Conservation (phyloP, 2,329 filamentous ascomycete species). For the Ophiostoma sp. region DNA sequence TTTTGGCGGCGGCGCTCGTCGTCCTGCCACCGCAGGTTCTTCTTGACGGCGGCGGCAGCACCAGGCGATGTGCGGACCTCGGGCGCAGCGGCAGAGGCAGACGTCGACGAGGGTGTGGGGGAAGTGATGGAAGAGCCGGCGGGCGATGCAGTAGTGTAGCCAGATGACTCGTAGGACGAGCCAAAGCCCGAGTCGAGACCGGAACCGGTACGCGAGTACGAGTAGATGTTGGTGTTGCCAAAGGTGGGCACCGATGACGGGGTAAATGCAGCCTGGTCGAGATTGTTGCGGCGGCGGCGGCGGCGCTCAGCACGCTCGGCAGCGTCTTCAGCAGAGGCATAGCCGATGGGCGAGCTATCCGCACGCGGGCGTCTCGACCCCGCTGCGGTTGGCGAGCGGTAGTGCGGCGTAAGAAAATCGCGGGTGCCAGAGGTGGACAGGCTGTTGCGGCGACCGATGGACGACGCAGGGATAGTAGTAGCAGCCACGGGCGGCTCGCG, state of each 20-base stretch:
- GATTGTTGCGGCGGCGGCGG: conserved; percentile 25
- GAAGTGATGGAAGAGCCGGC: conserved; percentile 9
- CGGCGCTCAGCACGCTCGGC: conserved; percentile 25
- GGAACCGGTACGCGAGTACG: background rate
- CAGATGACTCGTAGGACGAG: conserved; percentile 25
- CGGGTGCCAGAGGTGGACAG: background rate
- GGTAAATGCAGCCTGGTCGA: conserved; percentile 24
- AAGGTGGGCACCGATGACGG: conserved; percentile 28
- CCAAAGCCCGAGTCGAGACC: conserved; percentile 17
- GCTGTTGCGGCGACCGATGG: conserved; percentile 7
- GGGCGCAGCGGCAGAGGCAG: conserved; percentile 19
- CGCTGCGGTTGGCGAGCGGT: background rate
- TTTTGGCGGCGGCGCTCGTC: conserved; percentile 32
- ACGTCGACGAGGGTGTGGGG: conserved; percentile 19
- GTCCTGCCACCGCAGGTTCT: conserved; percentile 34
- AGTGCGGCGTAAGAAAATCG: conserved; percentile 14
- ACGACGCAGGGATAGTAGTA: conserved; percentile 1
- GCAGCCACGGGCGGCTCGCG: background rate
- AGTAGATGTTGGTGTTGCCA: conserved; percentile 24
- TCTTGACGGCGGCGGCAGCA: conserved; percentile 22
- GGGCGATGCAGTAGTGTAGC: conserved; percentile 18
- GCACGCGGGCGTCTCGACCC: conserved; percentile 13
- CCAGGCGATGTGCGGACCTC: background rate
- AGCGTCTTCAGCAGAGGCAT: conserved; percentile 28
- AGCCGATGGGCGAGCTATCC: conserved; percentile 25